Conservation (phyloP, 2,329 filamentous ascomycete species). For the Pseudogymnoascus sp. region DNA sequence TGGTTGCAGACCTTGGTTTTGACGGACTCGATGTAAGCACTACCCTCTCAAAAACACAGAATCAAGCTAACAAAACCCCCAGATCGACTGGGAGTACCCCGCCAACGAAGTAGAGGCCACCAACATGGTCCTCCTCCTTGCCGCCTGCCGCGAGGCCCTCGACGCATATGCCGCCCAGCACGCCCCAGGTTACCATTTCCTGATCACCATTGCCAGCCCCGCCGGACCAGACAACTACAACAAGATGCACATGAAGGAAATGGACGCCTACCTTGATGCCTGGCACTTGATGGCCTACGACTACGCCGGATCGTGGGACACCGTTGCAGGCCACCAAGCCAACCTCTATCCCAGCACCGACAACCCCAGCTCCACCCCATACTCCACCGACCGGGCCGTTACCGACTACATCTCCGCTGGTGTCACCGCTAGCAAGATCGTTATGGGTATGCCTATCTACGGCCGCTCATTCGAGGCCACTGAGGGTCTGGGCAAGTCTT, state of each 20-base stretch:
- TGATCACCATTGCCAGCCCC: constrained; percentile 44
- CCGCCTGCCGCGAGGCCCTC: constrained; percentile 31
- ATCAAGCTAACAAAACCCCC: background rate
- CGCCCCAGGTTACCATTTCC: constrained; percentile 41
- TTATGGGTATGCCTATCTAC: constrained; percentile 74
- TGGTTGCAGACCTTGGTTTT: constrained; percentile 66
- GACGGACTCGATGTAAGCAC: constrained; percentile 35
- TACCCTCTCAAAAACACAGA: background rate
- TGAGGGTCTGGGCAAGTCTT: constrained; percentile 56
- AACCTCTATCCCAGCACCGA: constrained; percentile 54
- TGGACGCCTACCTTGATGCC: constrained; percentile 42
- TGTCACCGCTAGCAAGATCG: constrained; percentile 56
- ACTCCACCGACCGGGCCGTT: constrained; percentile 58
- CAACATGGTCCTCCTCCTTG: constrained; percentile 26
- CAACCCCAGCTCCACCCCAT: constrained; percentile 55
- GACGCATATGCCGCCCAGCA: constrained; percentile 39
- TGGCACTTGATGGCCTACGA: constrained; percentile 67
- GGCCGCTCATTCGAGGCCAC: constrained; percentile 62
- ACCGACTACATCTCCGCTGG: constrained; percentile 54
- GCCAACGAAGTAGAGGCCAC: constrained; percentile 20
- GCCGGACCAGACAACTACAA: constrained; percentile 41
- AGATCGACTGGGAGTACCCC: constrained; percentile 23
- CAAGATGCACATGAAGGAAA: constrained; percentile 36
- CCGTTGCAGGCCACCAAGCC: constrained; percentile 55
- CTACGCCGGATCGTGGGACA: constrained; percentile 58